Base-by-base conservation (phyloP, 306 rosid species). In the Prunus mongolica region DNA sequence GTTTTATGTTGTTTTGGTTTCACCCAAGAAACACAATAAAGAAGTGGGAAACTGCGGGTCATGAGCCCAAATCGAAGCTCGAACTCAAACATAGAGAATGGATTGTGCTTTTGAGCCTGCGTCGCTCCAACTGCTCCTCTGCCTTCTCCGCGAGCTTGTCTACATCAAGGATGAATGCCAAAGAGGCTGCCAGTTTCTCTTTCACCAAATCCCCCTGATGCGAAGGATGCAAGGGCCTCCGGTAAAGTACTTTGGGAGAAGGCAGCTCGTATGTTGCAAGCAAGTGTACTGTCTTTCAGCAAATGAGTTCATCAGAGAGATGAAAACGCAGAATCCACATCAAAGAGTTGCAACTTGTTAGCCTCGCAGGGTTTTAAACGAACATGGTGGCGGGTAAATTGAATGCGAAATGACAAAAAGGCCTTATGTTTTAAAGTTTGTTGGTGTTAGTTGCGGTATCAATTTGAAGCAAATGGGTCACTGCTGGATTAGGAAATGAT, bases 131-230 rank as follows among this genome's bases (percentile, higher is more conserved):
- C 38, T 32, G 38, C 38, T 32, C 38, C 38, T 32, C 1, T 5
- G 38, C 38, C 38, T 32, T 32, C 38, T 32, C 38, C 1, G 38
- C 38, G 38, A 5, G 38, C 38, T 32, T 6, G 1, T 32, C 38
- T 32, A 32, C 38, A 32, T 32, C 38, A 24, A 18, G 2, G 8
- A 47, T 32, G 10, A 30, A 3, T 64, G 78, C 85, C 81, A 50
- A 81, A 67, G 73, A 86, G 82, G 71, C 80, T 65, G 79, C 81
- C 82, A 30, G 73, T 61, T 71, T 82, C 83, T 69, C 78, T 87
- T 80, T 78, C 86, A 72, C 76, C 65, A 49, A 81, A 83, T 20
- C 86, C 89, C 60, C 60, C 73, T 76, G 84, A 44, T 38, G 82
- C 80, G 65, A 87, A 81, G 56, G 81, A 52, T 14, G 20, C 24